Evolutionary conservation across 306 rosid species (phyloP).

Genomic region (Cucurbita maxima): DNA sequence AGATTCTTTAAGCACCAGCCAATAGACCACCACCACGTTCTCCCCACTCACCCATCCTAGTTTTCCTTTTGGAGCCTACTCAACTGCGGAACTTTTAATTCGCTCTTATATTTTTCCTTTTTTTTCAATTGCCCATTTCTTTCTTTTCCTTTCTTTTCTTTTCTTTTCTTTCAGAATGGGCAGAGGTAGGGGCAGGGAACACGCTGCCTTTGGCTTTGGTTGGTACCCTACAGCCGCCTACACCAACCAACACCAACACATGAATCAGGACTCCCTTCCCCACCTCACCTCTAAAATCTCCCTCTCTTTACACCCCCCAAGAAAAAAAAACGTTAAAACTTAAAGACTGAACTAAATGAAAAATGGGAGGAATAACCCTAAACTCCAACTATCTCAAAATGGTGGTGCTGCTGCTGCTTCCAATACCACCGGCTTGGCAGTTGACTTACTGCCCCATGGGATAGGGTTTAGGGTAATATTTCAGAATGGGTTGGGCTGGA

Average conservation of each 20-base stretch:
- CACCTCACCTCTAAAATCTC: slow-evolving; percentile 15
- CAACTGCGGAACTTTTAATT: neutral
- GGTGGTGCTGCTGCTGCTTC: neutral
- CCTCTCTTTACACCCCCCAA: neutral
- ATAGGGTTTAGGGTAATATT: no score
- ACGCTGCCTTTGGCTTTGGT: neutral
- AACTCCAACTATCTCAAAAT: neutral
- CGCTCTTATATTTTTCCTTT: neutral
- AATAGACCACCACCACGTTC: neutral
- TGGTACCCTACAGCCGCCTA: neutral
- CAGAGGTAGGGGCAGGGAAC: neutral
- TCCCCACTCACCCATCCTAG: neutral
- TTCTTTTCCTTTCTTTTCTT: neutral
- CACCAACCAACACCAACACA: neutral
- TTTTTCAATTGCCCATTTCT: neutral
- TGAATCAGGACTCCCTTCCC: slow-evolving; percentile 22
- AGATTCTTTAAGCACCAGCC: neutral
- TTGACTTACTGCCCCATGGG: no score
- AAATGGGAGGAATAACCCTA: neutral
- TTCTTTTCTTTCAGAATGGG: neutral
- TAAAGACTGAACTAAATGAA: no score
- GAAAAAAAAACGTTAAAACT: neutral
- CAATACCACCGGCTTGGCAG: neutral
- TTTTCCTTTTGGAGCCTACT: neutral
- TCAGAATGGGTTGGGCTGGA: neutral